A percentile compares a stretch with the other conserved stretches of the same genome.
Conservation (phyloP, 2,329 filamentous ascomycete genomes). For the Ilyonectria destructans region DNA sequence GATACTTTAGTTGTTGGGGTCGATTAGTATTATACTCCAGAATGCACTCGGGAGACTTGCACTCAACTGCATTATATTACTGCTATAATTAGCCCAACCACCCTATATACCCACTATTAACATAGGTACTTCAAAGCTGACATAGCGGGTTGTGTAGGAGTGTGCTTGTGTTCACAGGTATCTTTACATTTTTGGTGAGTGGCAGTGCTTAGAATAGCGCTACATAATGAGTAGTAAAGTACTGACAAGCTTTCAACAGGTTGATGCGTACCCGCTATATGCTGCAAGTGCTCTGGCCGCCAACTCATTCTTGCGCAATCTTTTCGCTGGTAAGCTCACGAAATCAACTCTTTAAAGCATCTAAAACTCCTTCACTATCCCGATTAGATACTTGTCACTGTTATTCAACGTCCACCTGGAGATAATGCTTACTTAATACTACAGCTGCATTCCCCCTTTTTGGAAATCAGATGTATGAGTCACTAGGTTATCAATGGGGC, state of each 20-base stretch:
- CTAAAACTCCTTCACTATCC: no score
- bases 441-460: slow-evolving; percentile 83
- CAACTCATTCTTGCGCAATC: slow-evolving; percentile 84
- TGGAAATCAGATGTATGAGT: slow-evolving; percentile 80
- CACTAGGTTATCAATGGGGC: slow-evolving; percentile 80
- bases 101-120: no score
- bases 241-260: slow-evolving; percentile 46
- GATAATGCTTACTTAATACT: slow-evolving; percentile 34
- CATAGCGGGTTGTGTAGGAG: slow-evolving; percentile 63
- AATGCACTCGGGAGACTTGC: no score
- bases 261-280: slow-evolving; percentile 84
- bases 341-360: background rate
- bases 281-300: slow-evolving; percentile 86
- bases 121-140: slow-evolving; percentile 37
- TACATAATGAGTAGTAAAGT: no score
- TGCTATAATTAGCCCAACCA: no score
- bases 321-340: slow-evolving; percentile 75
- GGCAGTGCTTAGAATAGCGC: no score
- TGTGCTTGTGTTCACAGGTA: slow-evolving; percentile 84
- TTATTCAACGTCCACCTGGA: no score
- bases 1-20: no score
- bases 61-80: no score
- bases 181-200: slow-evolving; percentile 89
- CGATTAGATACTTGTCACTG: no score
- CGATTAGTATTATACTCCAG: no score